Evolutionary conservation across 768 basidiomycete genomes (phyloP).

Genomic region (Mrakia blollopis): DNA sequence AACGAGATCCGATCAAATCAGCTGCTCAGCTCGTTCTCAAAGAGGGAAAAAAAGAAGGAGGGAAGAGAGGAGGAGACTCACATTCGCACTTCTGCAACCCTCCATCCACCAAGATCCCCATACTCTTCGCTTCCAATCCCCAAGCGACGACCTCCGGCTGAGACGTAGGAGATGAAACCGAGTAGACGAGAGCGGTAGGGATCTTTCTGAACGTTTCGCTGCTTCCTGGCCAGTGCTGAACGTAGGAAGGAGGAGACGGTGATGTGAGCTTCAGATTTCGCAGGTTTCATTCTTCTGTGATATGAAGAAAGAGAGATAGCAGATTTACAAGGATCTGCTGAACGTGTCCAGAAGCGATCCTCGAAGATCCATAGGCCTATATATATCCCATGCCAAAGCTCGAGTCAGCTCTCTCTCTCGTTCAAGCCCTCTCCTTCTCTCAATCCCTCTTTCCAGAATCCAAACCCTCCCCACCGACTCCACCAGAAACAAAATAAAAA

Average conservation of each 20-base stretch:
- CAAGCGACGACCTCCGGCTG: slow-evolving; percentile 67
- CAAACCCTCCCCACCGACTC: too few relatives aligned
- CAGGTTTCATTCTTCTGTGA: slow-evolving; percentile 57
- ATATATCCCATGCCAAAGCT: not conserved
- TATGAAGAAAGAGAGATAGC: too few relatives aligned
- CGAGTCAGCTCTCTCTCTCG: not conserved
- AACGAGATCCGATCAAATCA: slow-evolving; percentile 15
- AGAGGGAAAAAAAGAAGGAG: not conserved
- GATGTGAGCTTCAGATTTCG: not conserved
- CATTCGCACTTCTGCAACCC: slow-evolving; percentile 61
- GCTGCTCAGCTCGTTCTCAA: not conserved
- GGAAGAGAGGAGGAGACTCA: slow-evolving; percentile 40
- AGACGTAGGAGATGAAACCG: slow-evolving; percentile 51
- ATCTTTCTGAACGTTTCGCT: slow-evolving; percentile 82
- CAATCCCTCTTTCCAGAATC: too few relatives aligned
- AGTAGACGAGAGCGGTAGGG: slow-evolving; percentile 78
- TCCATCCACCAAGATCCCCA: slow-evolving; percentile 53
- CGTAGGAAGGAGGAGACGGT: too few relatives aligned
- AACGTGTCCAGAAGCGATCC: slow-evolving; percentile 69
- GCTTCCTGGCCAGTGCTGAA: slow-evolving; percentile 49
- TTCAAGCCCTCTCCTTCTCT: not conserved
- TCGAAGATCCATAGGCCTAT: slow-evolving; percentile 79
- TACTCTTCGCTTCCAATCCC: slow-evolving; percentile 83
- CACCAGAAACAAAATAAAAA: too few relatives aligned
- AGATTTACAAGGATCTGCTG: slow-evolving; percentile 65